Percentiles rank a stretch among this genome's conserved stretches.
These are phyloP conservation scores for Aspergillus awamori DNA, from an alignment of 2,329 filamentous ascomycete species.

Conservation along the genomic window DNA sequence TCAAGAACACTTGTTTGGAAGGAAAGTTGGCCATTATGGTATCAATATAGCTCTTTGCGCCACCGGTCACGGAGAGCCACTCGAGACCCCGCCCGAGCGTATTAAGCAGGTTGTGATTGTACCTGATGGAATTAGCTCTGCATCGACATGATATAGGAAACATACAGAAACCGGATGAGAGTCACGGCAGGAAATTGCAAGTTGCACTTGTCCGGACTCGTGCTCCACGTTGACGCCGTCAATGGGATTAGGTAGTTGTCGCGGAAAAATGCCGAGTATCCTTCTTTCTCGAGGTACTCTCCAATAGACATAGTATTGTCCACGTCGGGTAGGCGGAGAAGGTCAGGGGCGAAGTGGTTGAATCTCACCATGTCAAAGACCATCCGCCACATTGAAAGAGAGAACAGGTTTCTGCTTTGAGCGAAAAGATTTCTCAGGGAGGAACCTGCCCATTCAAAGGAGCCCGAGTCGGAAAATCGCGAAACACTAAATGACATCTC, in stretches of 20 bases:
- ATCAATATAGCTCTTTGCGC: constrained; percentile 11
- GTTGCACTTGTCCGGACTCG: constrained; percentile 12
- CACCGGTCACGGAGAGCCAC: constrained; percentile 6
- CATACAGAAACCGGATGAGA: constrained; percentile 5
- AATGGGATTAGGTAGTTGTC: constrained; percentile 10
- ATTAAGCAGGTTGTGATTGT: constrained; percentile 9
- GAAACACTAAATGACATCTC: constrained; percentile 14
- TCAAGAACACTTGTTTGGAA: background rate
- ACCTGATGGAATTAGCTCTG: background rate
- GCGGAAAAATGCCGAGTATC: constrained; percentile 5
- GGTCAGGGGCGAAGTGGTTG: constrained; percentile 9
- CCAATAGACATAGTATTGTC: constrained; percentile 4
- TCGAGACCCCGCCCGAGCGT: background rate
- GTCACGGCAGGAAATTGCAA: constrained; percentile 8
- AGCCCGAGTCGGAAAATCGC: background rate
- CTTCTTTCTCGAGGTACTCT: constrained; percentile 7
- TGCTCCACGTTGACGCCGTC: constrained; percentile 13
- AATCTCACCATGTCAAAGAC: constrained; percentile 11
- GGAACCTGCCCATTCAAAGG: constrained; percentile 7
- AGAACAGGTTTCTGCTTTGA: constrained; percentile 1
- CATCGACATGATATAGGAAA: background rate
- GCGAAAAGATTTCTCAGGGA: constrained; percentile 8
- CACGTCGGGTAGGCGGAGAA: background rate
- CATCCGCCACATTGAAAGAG: constrained; percentile 9
- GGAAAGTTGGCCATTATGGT: background rate